These are phyloP conservation scores for Suhomyces chickasaworum DNA, from an alignment of 1,139 yeast genomes.

Conservation along the genomic window DNA sequence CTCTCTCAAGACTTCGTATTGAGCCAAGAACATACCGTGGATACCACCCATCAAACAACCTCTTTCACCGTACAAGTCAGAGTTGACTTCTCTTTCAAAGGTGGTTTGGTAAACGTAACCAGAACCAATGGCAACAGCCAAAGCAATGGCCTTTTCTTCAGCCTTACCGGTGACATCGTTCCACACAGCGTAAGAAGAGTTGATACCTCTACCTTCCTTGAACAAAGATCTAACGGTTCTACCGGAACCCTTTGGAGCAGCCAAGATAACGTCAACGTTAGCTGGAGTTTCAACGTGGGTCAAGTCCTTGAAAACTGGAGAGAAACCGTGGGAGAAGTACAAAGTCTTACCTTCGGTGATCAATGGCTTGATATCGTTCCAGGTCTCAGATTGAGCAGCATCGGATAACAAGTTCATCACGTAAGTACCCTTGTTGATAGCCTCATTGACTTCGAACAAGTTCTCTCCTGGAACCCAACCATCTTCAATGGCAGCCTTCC, in stretches of 20 bases:
- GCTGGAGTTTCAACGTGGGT: constrained; percentile 95
- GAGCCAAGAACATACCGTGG: constrained; percentile 99
- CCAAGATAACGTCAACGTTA: constrained; percentile 94
- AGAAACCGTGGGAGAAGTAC: constrained; percentile 99
- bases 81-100: constrained; percentile 98
- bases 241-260: constrained; percentile 99
- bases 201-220: constrained; percentile 99
- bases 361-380: constrained; percentile 84
- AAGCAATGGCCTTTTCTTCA: constrained; percentile 97
- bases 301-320: constrained; percentile 97
- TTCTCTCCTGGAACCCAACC: constrained; percentile 99
- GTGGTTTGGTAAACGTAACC: constrained; percentile 99
- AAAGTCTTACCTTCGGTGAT: constrained; percentile 96
- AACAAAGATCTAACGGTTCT: constrained; percentile 98
- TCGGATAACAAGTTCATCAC: constrained; percentile 98
- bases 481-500: constrained; percentile 99
- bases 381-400: constrained; percentile 99
- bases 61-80: constrained; percentile 99
- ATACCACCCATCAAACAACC: constrained; percentile 99
- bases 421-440: constrained; percentile 87
- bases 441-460: constrained; percentile 93
- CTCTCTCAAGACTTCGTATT: constrained; percentile 99
- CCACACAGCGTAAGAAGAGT: constrained; percentile 99
- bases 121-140: constrained; percentile 98
- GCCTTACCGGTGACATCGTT: constrained; percentile 99